Conservation (phyloP, 2,329 filamentous ascomycete genomes). For the Amauroascus verrucosus region DNA sequence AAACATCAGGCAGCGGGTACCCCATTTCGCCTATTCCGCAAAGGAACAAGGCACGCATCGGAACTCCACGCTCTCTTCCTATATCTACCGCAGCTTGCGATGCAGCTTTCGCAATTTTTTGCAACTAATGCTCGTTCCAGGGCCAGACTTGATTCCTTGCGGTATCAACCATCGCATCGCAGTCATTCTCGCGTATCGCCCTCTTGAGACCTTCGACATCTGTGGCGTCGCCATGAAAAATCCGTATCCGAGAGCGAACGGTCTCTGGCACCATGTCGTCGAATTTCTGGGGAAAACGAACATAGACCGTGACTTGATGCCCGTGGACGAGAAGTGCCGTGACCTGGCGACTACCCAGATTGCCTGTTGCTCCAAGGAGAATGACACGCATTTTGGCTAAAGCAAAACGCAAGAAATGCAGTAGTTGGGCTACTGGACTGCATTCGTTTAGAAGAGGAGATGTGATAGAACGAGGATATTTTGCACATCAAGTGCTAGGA, state of each 20-base stretch:
- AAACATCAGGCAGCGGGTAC: constrained; percentile 27
- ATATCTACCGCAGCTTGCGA: constrained; percentile 27
- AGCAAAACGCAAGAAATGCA: neutral
- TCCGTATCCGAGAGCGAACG: constrained; percentile 24
- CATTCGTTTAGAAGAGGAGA: neutral
- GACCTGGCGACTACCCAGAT: constrained; percentile 30
- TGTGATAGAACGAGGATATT: neutral
- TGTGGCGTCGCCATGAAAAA: constrained; percentile 33
- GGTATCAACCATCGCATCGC: constrained; percentile 34
- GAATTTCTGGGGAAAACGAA: constrained; percentile 34
- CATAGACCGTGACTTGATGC: constrained; percentile 32
- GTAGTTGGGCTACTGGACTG: neutral
- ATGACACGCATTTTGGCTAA: constrained; percentile 30
- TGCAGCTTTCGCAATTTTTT: constrained; percentile 29
- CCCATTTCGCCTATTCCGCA: constrained; percentile 29
- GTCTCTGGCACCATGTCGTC: constrained; percentile 26
- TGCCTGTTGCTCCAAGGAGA: constrained; percentile 34
- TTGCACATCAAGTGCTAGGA: neutral
- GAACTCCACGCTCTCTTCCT: constrained; percentile 24
- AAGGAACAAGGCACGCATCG: constrained; percentile 33
- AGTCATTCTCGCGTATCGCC: constrained; percentile 29
- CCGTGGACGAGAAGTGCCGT: constrained; percentile 26
- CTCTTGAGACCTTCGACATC: constrained; percentile 27
- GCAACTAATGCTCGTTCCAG: constrained; percentile 27
- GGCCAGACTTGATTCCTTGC: constrained; percentile 35